A percentile compares a stretch with the other conserved stretches of the same genome.
Evolutionary conservation across 257 asterid species (phyloP).

Genomic region (Nicotiana tabacum): DNA sequence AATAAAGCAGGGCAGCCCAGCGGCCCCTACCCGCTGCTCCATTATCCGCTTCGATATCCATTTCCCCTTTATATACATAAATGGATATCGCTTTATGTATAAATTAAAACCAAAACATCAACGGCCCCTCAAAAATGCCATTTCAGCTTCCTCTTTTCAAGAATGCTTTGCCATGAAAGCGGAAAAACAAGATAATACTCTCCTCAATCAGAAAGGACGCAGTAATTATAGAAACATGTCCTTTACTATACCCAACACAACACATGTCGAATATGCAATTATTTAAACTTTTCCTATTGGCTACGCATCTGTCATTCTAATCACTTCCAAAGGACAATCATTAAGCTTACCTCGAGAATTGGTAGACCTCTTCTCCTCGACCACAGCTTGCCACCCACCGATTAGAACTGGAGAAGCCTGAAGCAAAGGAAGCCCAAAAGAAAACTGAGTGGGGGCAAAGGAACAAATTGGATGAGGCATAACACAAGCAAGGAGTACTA

Average conservation of each 20-base stretch:
- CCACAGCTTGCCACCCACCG: conserved; percentile 59
- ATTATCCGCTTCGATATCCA: background rate
- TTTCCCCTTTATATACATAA: background rate
- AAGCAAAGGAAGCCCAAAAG: conserved; percentile 1
- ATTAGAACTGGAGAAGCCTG: conserved; percentile 81
- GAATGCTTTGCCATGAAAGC: background rate
- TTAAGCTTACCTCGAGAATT: conserved; percentile 64
- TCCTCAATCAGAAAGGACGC: background rate
- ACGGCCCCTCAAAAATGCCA: background rate
- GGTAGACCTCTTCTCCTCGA: conserved; percentile 90
- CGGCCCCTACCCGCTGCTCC: background rate
- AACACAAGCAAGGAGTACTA: background rate
- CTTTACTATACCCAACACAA: background rate
- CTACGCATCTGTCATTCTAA: background rate
- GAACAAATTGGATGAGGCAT: background rate
- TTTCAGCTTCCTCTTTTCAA: background rate
- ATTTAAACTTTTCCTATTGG: background rate
- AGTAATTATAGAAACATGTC: background rate
- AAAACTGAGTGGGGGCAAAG: background rate
- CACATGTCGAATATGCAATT: background rate
- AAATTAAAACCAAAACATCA: background rate
- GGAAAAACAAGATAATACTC: background rate
- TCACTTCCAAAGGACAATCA: background rate
- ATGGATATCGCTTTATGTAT: too few species aligned
- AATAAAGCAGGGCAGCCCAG: background rate